phyloP scores from a whole-genome alignment of 2,329 filamentous ascomycete species.

The Microdochium trichocladiopsis region DNA sequence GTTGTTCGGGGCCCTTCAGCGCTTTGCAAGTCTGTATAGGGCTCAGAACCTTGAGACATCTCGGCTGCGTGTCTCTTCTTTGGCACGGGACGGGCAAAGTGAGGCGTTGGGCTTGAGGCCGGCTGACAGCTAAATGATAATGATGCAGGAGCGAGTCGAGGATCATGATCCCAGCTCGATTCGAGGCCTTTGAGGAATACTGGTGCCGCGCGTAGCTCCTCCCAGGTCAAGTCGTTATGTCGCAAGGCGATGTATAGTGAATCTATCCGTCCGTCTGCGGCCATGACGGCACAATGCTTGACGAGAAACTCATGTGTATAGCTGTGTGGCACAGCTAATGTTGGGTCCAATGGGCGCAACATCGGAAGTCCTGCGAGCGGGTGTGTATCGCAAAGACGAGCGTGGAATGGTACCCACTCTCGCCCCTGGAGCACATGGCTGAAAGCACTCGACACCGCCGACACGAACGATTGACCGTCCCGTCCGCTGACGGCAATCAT shows the following conservation, averaged over 20 bases:
- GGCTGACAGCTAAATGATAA: not conserved
- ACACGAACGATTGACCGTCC: constrained; percentile 39
- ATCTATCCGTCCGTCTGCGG: constrained; percentile 46
- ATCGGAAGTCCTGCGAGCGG: constrained; percentile 49
- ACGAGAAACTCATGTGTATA: constrained; percentile 46
- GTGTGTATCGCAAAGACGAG: constrained; percentile 48
- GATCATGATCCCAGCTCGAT: constrained; percentile 45
- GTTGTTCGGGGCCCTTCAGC: not conserved
- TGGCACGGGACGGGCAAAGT: not conserved
- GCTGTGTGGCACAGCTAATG: constrained; percentile 26
- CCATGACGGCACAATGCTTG: constrained; percentile 47
- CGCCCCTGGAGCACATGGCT: constrained; percentile 39
- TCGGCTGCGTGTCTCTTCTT: not conserved
- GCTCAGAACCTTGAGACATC: not conserved
- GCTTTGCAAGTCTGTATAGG: not conserved
- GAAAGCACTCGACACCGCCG: constrained; percentile 43
- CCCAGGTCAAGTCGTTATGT: constrained; percentile 48
- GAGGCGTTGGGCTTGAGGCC: not conserved
- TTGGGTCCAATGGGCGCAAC: constrained; percentile 43
- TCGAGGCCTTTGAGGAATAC: constrained; percentile 46
- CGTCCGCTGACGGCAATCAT: constrained; percentile 46
- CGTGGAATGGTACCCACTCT: constrained; percentile 51
- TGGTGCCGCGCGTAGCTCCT: constrained; percentile 38
- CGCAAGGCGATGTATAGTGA: constrained; percentile 54
- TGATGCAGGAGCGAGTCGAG: constrained; percentile 33